phyloP scores from a whole-genome alignment of 2,329 filamentous ascomycete species.

The Fusarium verticillioides region DNA sequence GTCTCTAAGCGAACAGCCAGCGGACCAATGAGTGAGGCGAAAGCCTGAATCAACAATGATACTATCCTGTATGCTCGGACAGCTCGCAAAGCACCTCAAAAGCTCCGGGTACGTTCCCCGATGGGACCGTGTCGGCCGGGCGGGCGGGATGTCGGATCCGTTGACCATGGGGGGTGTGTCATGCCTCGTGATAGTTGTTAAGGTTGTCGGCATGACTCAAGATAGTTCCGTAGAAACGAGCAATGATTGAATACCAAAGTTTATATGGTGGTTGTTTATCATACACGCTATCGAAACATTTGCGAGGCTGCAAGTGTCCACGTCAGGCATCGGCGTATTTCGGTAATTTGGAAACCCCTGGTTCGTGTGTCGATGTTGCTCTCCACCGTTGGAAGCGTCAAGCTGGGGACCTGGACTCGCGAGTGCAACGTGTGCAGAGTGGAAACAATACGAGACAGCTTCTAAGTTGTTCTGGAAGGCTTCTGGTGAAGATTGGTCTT shows the following conservation, averaged over 20 bases:
- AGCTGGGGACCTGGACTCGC: not conserved
- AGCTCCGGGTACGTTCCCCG: constrained; percentile 36
- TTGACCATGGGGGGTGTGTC: constrained; percentile 25
- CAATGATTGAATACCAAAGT: constrained; percentile 12
- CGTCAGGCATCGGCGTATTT: constrained; percentile 12
- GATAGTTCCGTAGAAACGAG: constrained; percentile 13
- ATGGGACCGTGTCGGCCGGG: constrained; percentile 34
- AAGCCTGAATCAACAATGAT: not conserved
- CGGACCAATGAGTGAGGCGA: constrained; percentile 9
- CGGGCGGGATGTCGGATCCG: constrained; percentile 36
- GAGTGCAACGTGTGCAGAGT: constrained; percentile 12
- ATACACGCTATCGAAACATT: not conserved
- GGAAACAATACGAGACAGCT: constrained; percentile 23
- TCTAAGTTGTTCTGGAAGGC: constrained; percentile 41
- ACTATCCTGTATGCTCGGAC: constrained; percentile 9
- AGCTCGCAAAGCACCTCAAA: constrained; percentile 19
- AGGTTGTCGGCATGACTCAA: constrained; percentile 30
- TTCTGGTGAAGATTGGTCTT: constrained; percentile 33
- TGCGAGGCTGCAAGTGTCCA: constrained; percentile 11
- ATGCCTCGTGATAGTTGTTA: constrained; percentile 5
- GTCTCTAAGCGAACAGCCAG: not conserved
- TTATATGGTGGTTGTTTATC: constrained; percentile 5
- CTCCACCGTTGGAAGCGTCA: constrained; percentile 12
- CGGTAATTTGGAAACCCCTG: constrained; percentile 16
- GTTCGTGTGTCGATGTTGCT: constrained; percentile 12